phyloP scores from a whole-genome alignment of 495 filamentous ascomycete genomes.

The Trypethelium eluteriae region DNA sequence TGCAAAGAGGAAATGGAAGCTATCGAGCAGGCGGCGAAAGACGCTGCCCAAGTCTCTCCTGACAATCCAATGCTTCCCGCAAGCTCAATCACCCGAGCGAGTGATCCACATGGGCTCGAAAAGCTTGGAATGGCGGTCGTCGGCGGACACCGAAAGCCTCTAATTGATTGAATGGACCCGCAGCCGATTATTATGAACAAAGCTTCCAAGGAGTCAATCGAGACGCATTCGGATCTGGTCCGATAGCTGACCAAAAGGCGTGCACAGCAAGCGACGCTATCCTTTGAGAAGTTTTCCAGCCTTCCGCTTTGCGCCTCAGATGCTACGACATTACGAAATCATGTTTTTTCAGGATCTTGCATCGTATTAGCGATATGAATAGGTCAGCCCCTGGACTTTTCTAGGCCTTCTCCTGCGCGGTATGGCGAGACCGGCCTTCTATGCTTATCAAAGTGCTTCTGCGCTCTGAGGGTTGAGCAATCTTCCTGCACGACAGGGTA shows the following conservation, averaged over 20 bases:
- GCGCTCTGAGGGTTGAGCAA: too few relatives aligned
- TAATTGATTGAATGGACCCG: slow-evolving; percentile 66
- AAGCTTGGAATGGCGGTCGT: slow-evolving; percentile 78
- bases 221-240: too few relatives aligned
- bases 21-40: slow-evolving; percentile 89
- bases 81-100: slow-evolving; percentile 67
- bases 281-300: background rate
- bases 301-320: background rate
- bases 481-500: background rate
- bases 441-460: too few relatives aligned
- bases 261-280: too few relatives aligned
- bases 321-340: background rate
- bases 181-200: background rate
- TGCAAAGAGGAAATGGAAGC: slow-evolving; percentile 98
- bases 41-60: slow-evolving; percentile 75
- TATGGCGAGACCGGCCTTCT: too few relatives aligned
- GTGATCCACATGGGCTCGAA: slow-evolving; percentile 66
- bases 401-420: background rate
- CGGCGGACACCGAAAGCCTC: slow-evolving; percentile 72
- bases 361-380: background rate
- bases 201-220: background rate
- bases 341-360: background rate
- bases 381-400: background rate
- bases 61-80: slow-evolving; percentile 86
- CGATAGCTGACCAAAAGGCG: too few relatives aligned